Conservation (phyloP, 1,139 yeast species). For the Kluyveromyces marxianus region DNA sequence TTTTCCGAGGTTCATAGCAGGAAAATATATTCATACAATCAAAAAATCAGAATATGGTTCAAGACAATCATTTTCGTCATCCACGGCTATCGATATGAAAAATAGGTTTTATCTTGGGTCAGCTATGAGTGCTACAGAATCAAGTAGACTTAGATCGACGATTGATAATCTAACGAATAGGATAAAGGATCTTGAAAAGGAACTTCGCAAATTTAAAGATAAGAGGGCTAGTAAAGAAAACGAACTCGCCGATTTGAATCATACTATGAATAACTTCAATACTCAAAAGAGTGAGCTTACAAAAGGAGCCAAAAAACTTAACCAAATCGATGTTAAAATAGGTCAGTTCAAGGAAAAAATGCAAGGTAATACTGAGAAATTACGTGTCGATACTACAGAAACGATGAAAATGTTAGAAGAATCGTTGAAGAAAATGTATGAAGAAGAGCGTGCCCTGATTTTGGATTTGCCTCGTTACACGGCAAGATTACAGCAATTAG, state of each 20-base stretch:
- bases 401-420: background rate
- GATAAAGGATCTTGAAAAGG: background rate
- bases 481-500: background rate
- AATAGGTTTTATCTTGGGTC: constrained; percentile 34
- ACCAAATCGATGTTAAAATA: background rate
- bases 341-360: background rate
- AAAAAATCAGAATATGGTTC: constrained; percentile 53
- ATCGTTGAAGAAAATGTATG: background rate
- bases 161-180: background rate
- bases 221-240: background rate
- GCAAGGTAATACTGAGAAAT: background rate
- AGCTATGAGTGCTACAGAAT: constrained; percentile 38
- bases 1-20: constrained; percentile 54
- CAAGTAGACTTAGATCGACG: constrained; percentile 17
- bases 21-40: constrained; percentile 45
- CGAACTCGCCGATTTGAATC: background rate
- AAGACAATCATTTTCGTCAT: constrained; percentile 38
- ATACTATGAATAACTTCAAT: background rate
- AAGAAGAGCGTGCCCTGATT: background rate
- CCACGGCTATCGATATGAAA: constrained; percentile 17
- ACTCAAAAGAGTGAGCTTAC: background rate
- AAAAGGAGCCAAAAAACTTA: background rate
- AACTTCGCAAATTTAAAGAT: background rate
- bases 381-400: background rate
- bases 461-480: background rate